A percentile compares a stretch with the other conserved stretches of the same genome.
Evolutionary conservation across 192 early-diverging fungal genomes (phyloP).

Genomic region (Backusella morwellensis): DNA sequence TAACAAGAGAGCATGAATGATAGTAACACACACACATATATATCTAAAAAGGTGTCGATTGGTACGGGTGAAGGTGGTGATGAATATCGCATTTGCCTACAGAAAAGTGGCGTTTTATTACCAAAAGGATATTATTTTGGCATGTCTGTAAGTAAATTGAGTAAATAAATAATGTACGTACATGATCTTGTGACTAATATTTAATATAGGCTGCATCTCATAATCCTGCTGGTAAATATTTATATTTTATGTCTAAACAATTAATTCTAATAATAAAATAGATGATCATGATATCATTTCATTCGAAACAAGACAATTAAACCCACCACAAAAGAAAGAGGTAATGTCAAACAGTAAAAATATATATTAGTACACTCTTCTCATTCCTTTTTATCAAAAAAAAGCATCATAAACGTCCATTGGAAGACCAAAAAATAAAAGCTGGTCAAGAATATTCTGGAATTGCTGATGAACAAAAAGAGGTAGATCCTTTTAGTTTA

Average conservation of each 20-base stretch:
- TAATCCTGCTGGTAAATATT: constrained; percentile 23
- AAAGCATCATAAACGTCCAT: constrained; percentile 6
- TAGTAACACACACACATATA: constrained; percentile 28
- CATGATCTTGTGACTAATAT: not conserved
- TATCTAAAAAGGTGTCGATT: constrained; percentile 31
- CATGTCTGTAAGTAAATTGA: constrained; percentile 44
- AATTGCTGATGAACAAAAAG: constrained; percentile 28
- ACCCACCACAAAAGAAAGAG: constrained; percentile 52
- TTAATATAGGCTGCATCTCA: constrained; percentile 36
- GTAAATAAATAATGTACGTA: constrained; percentile 7
- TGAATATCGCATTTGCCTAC: constrained; percentile 57
- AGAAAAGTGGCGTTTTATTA: constrained; percentile 46
- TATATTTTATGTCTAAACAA: not conserved
- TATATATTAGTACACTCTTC: not conserved
- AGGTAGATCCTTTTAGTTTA: constrained; percentile 6
- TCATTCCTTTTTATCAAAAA: not conserved
- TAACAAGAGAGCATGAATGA: no score
- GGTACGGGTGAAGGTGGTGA: constrained; percentile 56
- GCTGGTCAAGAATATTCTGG: constrained; percentile 31
- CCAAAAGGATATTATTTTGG: constrained; percentile 79
- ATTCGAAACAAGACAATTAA: constrained; percentile 67
- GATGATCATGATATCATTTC: constrained; percentile 79
- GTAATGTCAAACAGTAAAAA: constrained; percentile 18
- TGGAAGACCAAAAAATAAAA: constrained; percentile 30
- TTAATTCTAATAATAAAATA: not conserved